Base-by-base conservation (phyloP, 140 eudicot genomes). In the Anethum foeniculum region DNA sequence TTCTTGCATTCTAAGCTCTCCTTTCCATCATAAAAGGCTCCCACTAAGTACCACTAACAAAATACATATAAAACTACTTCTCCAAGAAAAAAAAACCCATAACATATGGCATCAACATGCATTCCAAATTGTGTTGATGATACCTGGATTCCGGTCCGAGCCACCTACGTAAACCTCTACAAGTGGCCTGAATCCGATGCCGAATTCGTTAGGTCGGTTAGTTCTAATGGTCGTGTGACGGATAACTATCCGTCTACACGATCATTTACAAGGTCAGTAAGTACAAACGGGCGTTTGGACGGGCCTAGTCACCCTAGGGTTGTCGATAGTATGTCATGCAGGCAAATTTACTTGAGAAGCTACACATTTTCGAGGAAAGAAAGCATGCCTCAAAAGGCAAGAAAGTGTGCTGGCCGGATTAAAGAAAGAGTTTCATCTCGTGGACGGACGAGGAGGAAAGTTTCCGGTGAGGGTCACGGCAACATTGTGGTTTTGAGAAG, bases 141-240 rank as follows among this genome's bases (percentile, higher is more conserved):
- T 12, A 90, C 90, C 64, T 83, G 87, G 0, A 85, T 84, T 15
- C 95, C 97, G 7, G 95, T 88, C 7, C 77, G 98, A 12, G 97
- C 97, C 44, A 93, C 97, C 39, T 93, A 93, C 48, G 86, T 86
- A 0, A 93, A 93, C 90, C 91, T 93, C 49, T 89, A 93, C 90
- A 93, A 90, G 81, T 91, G 98, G 96, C 96, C 96, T 0, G 96
- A 92, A 74, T 91, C 92, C 10, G 98, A 93, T 69, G 89, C 87
- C 4, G 90, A 84, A 73, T 88, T 91, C 46, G 88, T 89, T 25
- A 81, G 93, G 49, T 90, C 97, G 0, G 87, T 90, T n/a, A 92
- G 97, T 80, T 77, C 73, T 39, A 82, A 81, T 64, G 82, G 86
- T 30, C 81, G 69, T 74, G 60, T 27, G 10, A 32, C 9, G 23